Percentiles rank a stretch among this genome's conserved stretches.
phyloP scores from a whole-genome alignment of 305 asterid species.

The Withania somnifera region DNA sequence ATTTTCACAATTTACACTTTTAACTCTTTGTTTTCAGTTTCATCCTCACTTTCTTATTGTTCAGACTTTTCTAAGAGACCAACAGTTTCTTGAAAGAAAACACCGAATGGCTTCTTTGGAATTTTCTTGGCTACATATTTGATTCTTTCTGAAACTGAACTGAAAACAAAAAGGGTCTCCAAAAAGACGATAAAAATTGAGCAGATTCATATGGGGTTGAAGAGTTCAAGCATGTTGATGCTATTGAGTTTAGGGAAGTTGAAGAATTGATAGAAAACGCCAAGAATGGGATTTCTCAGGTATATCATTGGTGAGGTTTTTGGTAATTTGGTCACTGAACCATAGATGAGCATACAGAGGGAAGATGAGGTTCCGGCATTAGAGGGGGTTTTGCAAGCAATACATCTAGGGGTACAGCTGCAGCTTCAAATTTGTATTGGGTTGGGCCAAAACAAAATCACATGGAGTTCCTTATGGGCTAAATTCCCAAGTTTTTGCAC shows the following conservation, averaged over 20 bases:
- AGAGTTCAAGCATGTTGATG: conserved; percentile 3
- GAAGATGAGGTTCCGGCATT: background rate
- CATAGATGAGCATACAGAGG: background rate
- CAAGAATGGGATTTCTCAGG: conserved; percentile 15
- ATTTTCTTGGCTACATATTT: background rate
- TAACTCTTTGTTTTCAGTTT: conserved; percentile 9
- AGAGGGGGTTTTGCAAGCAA: background rate
- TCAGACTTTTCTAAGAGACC: conserved; percentile 16
- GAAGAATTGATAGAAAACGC: conserved; percentile 1
- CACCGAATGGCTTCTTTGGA: conserved; percentile 19
- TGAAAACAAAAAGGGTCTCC: conserved; percentile 27
- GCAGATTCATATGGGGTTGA: conserved; percentile 1
- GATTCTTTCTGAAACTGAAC: conserved; percentile 13
- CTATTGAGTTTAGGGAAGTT: too few species aligned
- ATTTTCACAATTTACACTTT: conserved; percentile 28
- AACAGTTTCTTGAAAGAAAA: conserved; percentile 45
- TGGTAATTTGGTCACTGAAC: background rate
- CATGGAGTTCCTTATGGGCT: background rate
- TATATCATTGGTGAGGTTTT: conserved; percentile 12
- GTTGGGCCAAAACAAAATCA: background rate
- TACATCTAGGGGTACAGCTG: too few species aligned
- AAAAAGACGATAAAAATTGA: conserved; percentile 8
- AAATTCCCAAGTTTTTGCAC: too few species aligned
- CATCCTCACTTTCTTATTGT: background rate
- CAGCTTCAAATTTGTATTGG: too few species aligned